Evolutionary conservation across 768 basidiomycete genomes (phyloP).

Genomic region (Macrolepiota albuminosa): DNA sequence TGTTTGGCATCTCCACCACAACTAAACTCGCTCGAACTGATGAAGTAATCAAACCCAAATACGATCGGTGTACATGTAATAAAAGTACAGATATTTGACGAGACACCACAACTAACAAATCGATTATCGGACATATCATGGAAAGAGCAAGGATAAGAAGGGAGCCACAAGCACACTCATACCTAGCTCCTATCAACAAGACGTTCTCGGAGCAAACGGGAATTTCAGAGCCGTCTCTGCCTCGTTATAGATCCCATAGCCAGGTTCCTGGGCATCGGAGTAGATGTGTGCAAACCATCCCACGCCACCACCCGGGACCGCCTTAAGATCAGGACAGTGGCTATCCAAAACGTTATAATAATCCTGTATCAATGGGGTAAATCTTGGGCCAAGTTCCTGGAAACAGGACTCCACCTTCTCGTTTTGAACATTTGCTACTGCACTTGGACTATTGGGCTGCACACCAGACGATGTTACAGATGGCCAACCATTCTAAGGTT

Average conservation of each 20-base stretch:
- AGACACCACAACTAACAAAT: background rate
- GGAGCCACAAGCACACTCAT: background rate
- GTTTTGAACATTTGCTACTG: constrained; percentile 57
- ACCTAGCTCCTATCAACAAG: constrained; percentile 35
- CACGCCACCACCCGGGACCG: constrained; percentile 53
- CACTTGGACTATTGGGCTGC: constrained; percentile 57
- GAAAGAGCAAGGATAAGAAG: background rate
- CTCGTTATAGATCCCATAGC: constrained; percentile 62
- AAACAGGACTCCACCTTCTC: constrained; percentile 43
- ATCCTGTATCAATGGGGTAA: constrained; percentile 30
- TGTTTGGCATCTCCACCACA: constrained; percentile 11
- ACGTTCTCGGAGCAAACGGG: constrained; percentile 56
- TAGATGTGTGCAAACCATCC: constrained; percentile 86
- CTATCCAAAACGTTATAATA: constrained; percentile 62
- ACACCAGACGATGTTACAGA: constrained; percentile 57
- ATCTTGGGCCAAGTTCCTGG: background rate
- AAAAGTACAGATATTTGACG: background rate
- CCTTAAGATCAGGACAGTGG: constrained; percentile 61
- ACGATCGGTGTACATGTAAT: background rate
- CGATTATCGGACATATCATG: too few relatives aligned
- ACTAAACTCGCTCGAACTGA: background rate
- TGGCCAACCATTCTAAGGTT: constrained; percentile 70
- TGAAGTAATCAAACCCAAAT: background rate
- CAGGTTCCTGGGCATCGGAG: constrained; percentile 58
- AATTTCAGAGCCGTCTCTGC: constrained; percentile 51